phyloP scores from a whole-genome alignment of 768 basidiomycete species.

The Leccinum broughii region DNA sequence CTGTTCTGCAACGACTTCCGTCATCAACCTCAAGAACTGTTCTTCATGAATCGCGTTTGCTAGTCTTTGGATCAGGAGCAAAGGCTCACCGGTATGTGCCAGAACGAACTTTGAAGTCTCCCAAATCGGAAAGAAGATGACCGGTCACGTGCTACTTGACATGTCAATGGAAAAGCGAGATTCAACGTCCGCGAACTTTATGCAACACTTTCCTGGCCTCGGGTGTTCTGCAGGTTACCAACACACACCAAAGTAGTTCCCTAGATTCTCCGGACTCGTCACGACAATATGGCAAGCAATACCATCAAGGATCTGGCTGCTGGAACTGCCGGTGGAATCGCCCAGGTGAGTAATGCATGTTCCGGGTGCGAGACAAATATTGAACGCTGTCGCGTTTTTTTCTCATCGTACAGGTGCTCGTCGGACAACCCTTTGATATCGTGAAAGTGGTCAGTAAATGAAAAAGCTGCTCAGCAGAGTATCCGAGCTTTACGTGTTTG shows the following conservation, averaged over 20 bases:
- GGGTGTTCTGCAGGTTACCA: not conserved
- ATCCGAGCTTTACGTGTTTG: conserved; percentile 11
- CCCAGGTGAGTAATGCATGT: conserved; percentile 54
- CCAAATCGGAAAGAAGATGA: conserved; percentile 6
- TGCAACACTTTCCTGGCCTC: conserved; percentile 6
- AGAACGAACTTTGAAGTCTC: conserved; percentile 4
- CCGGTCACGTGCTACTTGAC: conserved; percentile 19
- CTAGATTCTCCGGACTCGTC: conserved; percentile 10
- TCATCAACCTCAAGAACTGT: conserved; percentile 15
- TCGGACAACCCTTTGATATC: conserved; percentile 95
- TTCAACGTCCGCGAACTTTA: conserved; percentile 25
- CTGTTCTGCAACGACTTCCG: conserved; percentile 10
- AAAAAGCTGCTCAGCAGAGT: not conserved
- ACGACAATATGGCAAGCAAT: conserved; percentile 38
- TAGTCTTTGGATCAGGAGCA: conserved; percentile 3
- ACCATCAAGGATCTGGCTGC: conserved; percentile 86
- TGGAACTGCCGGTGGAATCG: conserved; percentile 89
- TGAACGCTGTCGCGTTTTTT: conserved; percentile 5
- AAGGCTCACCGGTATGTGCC: conserved; percentile 14
- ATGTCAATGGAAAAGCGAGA: not conserved
- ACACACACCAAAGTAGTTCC: not conserved
- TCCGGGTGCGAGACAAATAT: not conserved
- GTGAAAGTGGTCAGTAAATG: conserved; percentile 83
- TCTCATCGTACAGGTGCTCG: conserved; percentile 59
- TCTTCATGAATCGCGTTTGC: conserved; percentile 8